These are phyloP conservation scores for Cyclotella sp. DNA, from an alignment of 108 stramenopile genomes.

Conservation along the genomic window DNA sequence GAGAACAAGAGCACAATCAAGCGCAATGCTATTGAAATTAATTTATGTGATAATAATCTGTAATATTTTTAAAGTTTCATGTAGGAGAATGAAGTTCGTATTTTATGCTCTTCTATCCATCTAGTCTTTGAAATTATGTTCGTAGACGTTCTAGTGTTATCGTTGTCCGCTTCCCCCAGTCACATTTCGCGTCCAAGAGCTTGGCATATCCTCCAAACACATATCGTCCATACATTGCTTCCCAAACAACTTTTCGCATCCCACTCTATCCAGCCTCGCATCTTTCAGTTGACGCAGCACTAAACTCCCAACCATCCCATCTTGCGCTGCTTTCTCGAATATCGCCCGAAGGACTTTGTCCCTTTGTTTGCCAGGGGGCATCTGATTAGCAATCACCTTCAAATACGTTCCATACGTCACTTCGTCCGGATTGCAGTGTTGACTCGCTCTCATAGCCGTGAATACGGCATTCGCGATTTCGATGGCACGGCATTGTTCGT, in stretches of 20 bases:
- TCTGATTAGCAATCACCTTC: conserved; percentile 75
- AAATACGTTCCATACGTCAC: conserved; percentile 85
- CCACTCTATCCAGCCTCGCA: conserved; percentile 23
- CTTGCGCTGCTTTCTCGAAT: conserved; percentile 63
- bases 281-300: conserved; percentile 73
- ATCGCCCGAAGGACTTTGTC: conserved; percentile 61
- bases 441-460: conserved; percentile 52
- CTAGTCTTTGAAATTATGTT: neutral
- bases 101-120: neutral
- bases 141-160: neutral
- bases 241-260: conserved; percentile 42
- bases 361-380: conserved; percentile 60
- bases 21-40: neutral
- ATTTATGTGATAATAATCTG: neutral
- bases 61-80: neutral
- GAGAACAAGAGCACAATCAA: conserved; percentile 5
- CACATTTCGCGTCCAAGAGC: conserved; percentile 73
- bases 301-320: conserved; percentile 75
- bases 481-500: conserved; percentile 64
- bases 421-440: conserved; percentile 69
- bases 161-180: conserved; percentile 47
- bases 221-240: conserved; percentile 54
- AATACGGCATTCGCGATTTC: conserved; percentile 62
- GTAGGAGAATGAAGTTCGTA: neutral
- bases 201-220: conserved; percentile 62